phyloP scores from a whole-genome alignment of 2,329 filamentous ascomycete species.

The Pseudocercospora crystallina region DNA sequence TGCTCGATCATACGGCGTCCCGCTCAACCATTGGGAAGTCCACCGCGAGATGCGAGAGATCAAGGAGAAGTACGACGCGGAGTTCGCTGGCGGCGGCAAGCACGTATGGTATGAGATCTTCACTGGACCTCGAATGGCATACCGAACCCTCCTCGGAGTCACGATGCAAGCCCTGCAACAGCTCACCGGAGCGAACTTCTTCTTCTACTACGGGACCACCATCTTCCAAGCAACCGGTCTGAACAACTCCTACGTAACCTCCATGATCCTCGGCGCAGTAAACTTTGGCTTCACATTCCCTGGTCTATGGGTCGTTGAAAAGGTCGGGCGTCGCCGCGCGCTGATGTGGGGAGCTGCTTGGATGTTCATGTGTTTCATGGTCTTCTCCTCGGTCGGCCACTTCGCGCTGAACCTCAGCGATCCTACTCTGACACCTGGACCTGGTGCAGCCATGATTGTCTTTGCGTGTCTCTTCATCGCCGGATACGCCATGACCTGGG shows the following conservation, averaged over 20 bases:
- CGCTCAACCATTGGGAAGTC: slow-evolving; percentile 56
- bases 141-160: slow-evolving; percentile 64
- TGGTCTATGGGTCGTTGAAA: slow-evolving; percentile 49
- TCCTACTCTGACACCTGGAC: slow-evolving; percentile 38
- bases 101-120: slow-evolving; percentile 67
- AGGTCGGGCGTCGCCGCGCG: slow-evolving; percentile 46
- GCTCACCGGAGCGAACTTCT: slow-evolving; percentile 67
- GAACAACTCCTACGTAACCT: slow-evolving; percentile 46
- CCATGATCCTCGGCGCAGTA: slow-evolving; percentile 50
- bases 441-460: slow-evolving; percentile 63
- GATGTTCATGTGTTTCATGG: slow-evolving; percentile 61
- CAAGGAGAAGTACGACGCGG: slow-evolving; percentile 55
- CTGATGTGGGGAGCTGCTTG: slow-evolving; percentile 48
- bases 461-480: slow-evolving; percentile 69
- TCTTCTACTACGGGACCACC: slow-evolving; percentile 57
- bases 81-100: slow-evolving; percentile 48
- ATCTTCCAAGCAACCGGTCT: slow-evolving; percentile 42
- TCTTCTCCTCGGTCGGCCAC: slow-evolving; percentile 49
- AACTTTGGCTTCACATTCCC: slow-evolving; percentile 51
- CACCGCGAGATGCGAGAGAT: slow-evolving; percentile 56
- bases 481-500: slow-evolving; percentile 68
- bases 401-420: slow-evolving; percentile 40
- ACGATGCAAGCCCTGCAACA: slow-evolving; percentile 66
- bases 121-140: slow-evolving; percentile 64
- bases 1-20: slow-evolving; percentile 56